Base-by-base conservation (phyloP, 345 rosid species). In the Mercurialis annua region DNA sequence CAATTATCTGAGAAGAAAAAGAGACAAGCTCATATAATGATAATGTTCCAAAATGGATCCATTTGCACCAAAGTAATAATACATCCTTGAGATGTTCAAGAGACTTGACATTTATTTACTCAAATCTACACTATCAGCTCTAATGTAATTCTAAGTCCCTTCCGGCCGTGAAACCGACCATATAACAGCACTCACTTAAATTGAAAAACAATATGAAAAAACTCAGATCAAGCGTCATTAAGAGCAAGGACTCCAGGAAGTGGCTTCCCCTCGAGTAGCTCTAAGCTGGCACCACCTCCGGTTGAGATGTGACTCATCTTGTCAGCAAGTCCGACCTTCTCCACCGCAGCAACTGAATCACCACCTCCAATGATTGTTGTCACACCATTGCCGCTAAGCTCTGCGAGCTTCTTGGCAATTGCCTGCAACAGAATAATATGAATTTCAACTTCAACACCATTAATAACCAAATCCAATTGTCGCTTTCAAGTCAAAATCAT, bases 251-350 rank as follows among this genome's bases (percentile, higher is more conserved):
- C 96, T 12, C 98, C 98, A 1, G 98, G 98, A 60, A 92, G 95
- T 40, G 67, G 43, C 62, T 92, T 92, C 44, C 98, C 98, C 84
- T 92, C 98, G 0, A 92, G 92, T 46, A 92, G 94, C 88, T 92
- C 98, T 68, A 92, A 85, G 80, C 98, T 90, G 24, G 98, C 98
- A 24, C 98, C 98, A 67, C 98, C 98, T 51, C 98, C 98, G 0
- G 98, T 92, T 0, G 98, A 92, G 77, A 92, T 87, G 83, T 92
- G 98, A 78, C 98, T 92, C 98, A 92, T 92, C 80, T 88, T 86
- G 56, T 85, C 97, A 0, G 97, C 92, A 47, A 92, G 87, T 34
- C 98, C 97, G 46, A 36, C 97, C 84, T 92, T 90, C 87, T 88
- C 98, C 75, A 92, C 95, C 1, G 97, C 98, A 4, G 98, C 97